Conservation (phyloP, 169 alveolate species). For the Cryptosporidium baileyi region DNA sequence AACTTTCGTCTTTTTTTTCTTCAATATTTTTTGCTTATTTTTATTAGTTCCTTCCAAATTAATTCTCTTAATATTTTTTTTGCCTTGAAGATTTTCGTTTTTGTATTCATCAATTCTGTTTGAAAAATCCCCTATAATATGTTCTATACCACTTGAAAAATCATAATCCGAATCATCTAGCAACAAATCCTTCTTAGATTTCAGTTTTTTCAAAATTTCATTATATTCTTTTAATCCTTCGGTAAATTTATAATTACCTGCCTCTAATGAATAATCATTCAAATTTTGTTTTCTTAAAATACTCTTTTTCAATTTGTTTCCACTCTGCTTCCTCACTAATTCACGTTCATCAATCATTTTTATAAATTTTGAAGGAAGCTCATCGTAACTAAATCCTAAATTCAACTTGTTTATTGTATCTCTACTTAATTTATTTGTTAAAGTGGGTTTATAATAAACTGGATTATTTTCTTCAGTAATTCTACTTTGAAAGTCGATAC, state of each 20-base stretch:
- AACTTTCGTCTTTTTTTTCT: background rate
- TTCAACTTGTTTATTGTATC: slow-evolving; percentile 2
- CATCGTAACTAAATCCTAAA: background rate
- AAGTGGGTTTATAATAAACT: background rate
- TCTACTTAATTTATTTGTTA: background rate
- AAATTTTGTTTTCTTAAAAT: background rate
- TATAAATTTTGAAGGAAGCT: background rate
- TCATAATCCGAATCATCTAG: no score
- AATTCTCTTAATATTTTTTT: background rate
- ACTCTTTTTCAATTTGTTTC: background rate
- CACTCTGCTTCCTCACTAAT: background rate
- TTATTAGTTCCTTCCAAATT: background rate
- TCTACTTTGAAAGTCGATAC: slow-evolving; percentile 20
- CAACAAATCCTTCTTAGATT: no score
- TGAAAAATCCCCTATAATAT: no score
- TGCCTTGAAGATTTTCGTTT: background rate
- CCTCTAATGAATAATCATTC: background rate
- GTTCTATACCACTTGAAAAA: no score
- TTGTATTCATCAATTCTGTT: no score
- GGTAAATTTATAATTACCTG: background rate
- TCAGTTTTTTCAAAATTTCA: background rate
- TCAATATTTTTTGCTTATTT: background rate
- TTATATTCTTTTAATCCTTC: background rate
- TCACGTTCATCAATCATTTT: slow-evolving; percentile 9
- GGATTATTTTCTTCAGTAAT: background rate